Conservation (phyloP, 441 rosid species). For the Corymbia citriodora region DNA sequence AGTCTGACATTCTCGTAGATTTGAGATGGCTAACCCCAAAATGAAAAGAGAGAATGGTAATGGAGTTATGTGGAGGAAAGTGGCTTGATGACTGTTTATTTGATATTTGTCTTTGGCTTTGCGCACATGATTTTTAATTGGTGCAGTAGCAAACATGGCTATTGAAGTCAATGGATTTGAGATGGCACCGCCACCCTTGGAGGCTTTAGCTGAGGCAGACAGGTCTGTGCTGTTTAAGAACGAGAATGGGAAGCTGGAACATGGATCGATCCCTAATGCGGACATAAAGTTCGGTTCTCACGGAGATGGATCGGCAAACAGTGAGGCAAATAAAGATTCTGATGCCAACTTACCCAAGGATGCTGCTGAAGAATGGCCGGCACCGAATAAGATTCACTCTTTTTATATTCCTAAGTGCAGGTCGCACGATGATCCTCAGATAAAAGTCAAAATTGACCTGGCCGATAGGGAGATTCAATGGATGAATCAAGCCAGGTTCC, state of each 20-base stretch:
- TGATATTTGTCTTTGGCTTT: background rate
- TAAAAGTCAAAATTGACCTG: constrained; percentile 51
- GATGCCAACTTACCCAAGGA: constrained; percentile 37
- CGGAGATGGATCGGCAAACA: constrained; percentile 30
- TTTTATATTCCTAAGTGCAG: constrained; percentile 58
- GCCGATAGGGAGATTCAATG: constrained; percentile 9
- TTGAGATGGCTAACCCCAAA: background rate
- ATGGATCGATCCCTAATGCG: constrained; percentile 7
- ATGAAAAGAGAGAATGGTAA: background rate
- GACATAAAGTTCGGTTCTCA: constrained; percentile 39
- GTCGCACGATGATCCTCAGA: constrained; percentile 61
- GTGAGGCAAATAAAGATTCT: constrained; percentile 23
- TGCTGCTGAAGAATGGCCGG: constrained; percentile 69
- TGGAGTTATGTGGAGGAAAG: background rate
- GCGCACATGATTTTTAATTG: background rate
- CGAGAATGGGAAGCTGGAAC: constrained; percentile 34
- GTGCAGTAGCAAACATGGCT: background rate
- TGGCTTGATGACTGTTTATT: background rate
- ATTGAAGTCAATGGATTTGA: constrained; percentile 25
- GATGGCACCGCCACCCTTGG: constrained; percentile 33
- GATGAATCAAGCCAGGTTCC: constrained; percentile 2
- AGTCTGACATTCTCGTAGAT: background rate
- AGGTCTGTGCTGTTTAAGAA: constrained; percentile 13
- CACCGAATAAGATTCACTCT: constrained; percentile 35
- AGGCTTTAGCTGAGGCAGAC: constrained; percentile 12